These are phyloP conservation scores for Phytophthora hybrid DNA, from an alignment of 352 stramenopile species.

Conservation along the genomic window DNA sequence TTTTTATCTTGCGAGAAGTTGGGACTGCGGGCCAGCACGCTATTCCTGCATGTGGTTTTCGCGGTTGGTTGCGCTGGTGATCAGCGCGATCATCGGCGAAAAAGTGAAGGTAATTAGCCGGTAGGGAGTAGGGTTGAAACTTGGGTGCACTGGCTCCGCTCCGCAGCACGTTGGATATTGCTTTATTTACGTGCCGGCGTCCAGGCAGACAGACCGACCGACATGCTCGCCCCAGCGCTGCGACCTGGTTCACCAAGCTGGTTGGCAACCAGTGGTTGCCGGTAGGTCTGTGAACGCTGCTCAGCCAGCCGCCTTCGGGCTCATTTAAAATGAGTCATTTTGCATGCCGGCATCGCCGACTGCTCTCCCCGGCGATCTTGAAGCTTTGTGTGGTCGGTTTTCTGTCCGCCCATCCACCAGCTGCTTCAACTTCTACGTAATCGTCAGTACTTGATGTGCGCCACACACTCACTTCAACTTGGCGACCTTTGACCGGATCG, in stretches of 20 bases:
- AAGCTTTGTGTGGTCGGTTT: neutral
- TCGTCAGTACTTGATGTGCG: neutral
- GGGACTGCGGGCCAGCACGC: slow-evolving; percentile 1
- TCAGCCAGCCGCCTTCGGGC: too few relatives aligned
- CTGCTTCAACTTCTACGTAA: slow-evolving; percentile 26
- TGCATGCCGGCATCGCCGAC: too few relatives aligned
- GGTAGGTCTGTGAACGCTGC: too few relatives aligned
- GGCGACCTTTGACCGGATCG: neutral
- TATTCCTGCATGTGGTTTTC: slow-evolving; percentile 12
- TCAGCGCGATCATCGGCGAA: slow-evolving; percentile 1
- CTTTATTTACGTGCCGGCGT: neutral
- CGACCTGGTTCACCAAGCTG: too few relatives aligned
- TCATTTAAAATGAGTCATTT: too few relatives aligned
- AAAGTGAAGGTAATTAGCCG: neutral
- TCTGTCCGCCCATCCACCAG: neutral
- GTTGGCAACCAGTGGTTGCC: too few relatives aligned
- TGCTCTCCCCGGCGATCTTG: neutral
- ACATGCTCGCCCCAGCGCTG: neutral
- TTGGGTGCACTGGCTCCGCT: neutral
- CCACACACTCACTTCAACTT: slow-evolving; percentile 1
- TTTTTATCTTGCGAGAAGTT: neutral
- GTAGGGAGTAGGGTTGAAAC: slow-evolving; percentile 36
- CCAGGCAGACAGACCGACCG: neutral
- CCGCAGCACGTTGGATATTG: neutral
- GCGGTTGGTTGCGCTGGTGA: neutral